Percentiles rank a stretch among this genome's conserved stretches.
Evolutionary conservation across 2,329 filamentous ascomycete species (phyloP).

Genomic region (Ophiocordyceps sinensis): DNA sequence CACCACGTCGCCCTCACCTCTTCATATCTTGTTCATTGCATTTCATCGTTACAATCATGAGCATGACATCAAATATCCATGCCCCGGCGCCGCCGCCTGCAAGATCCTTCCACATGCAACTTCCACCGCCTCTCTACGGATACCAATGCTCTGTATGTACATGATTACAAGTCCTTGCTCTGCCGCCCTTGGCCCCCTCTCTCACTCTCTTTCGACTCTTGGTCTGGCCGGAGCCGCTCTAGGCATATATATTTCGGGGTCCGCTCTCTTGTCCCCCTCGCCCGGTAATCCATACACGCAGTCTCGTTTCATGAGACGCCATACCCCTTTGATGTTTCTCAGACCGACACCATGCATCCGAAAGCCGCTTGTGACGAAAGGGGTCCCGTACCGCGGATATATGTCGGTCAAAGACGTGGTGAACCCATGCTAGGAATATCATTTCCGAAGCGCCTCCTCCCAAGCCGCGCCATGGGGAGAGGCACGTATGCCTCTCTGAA

Average conservation of each 20-base stretch:
- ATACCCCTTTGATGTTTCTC: constrained; percentile 1
- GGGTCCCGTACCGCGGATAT: neutral
- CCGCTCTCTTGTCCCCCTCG: constrained; percentile 10
- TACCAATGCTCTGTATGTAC: neutral
- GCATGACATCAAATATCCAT: constrained; percentile 8
- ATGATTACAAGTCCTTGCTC: neutral
- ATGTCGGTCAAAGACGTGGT: neutral
- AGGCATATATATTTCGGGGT: constrained; percentile 13
- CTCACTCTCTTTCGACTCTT: neutral
- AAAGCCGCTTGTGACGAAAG: neutral
- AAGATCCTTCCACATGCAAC: constrained; percentile 9
- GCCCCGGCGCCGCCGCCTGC: constrained; percentile 5
- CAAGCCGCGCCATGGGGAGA: neutral
- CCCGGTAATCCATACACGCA: constrained; percentile 16
- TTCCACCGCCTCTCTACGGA: constrained; percentile 2
- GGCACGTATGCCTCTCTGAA: neutral
- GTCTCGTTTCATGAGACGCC: constrained; percentile 12
- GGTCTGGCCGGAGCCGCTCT: constrained; percentile 1
- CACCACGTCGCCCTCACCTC: too few species aligned
- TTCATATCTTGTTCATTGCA: constrained; percentile 14
- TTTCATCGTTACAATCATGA: constrained; percentile 17
- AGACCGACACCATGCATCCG: constrained; percentile 1
- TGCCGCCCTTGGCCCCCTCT: constrained; percentile 1
- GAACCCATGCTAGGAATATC: neutral
- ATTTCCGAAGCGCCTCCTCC: neutral